Evolutionary conservation across 176 grass and related monocot species (phyloP).

Genomic region (Sorghum bicolor): Sorghum_bicolor_NCBIv3 NC_012870.2:70487001-70487500

Average conservation of each 20-base stretch:
- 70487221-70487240: conserved; percentile 44
- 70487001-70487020: conserved; percentile 18
- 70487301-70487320: conserved; percentile 61
- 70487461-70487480: not conserved
- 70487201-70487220: conserved; percentile 54
- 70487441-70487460: not conserved
- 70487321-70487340: conserved; percentile 44
- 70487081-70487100: conserved; percentile 61
- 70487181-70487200: conserved; percentile 83
- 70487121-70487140: conserved; percentile 63
- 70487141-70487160: conserved; percentile 64
- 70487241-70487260: not conserved
- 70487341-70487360: conserved; percentile 28
- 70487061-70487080: conserved; percentile 59
- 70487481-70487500: not conserved
- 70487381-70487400: conserved; percentile 33
- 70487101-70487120: conserved; percentile 87
- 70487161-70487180: conserved; percentile 63
- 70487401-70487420: not conserved
- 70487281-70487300: conserved; percentile 61
- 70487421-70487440: not conserved
- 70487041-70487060: conserved; percentile 64
- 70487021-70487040: conserved; percentile 68
- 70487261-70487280: not conserved
- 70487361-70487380: conserved; percentile 28